A percentile compares a stretch with the other conserved stretches of the same genome.
Conservation (phyloP, 2,329 filamentous ascomycete species). For the Fusarium irregulare region DNA sequence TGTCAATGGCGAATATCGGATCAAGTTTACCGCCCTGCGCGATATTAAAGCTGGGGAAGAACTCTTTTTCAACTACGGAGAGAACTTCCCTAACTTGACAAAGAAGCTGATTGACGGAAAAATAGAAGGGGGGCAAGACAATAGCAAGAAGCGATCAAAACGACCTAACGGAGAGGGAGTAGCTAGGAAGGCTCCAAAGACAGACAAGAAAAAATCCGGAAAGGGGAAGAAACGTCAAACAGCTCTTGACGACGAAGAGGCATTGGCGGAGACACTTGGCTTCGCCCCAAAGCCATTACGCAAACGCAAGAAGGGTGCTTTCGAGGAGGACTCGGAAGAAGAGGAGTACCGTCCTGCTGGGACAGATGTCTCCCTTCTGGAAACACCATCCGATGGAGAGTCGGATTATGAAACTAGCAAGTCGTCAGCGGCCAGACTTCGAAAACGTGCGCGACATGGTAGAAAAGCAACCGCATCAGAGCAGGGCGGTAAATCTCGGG, state of each 20-base stretch:
- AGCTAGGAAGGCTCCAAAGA: slow-evolving; percentile 44
- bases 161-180: slow-evolving; percentile 38
- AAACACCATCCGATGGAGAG: slow-evolving; percentile 39
- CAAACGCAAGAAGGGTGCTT: slow-evolving; percentile 47
- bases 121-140: slow-evolving; percentile 48
- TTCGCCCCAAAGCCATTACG: slow-evolving; percentile 30
- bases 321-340: slow-evolving; percentile 48
- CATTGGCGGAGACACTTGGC: slow-evolving; percentile 22
- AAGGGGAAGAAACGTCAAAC: slow-evolving; percentile 29
- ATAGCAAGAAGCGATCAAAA: slow-evolving; percentile 45
- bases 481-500: slow-evolving; percentile 31
- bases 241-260: slow-evolving; percentile 37
- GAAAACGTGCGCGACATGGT: slow-evolving; percentile 39
- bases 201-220: slow-evolving; percentile 42
- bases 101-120: slow-evolving; percentile 56
- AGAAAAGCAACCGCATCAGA: slow-evolving; percentile 22
- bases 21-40: slow-evolving; percentile 76
- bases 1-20: slow-evolving; percentile 80
- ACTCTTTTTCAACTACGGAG: slow-evolving; percentile 84
- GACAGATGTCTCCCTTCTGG: slow-evolving; percentile 38
- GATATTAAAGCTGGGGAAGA: slow-evolving; percentile 79
- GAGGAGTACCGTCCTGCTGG: slow-evolving; percentile 47
- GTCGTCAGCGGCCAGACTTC: slow-evolving; percentile 42
- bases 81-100: slow-evolving; percentile 72
- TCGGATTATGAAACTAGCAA: slow-evolving; percentile 40